These are phyloP conservation scores for Calonectria pseudoturangicola DNA, from an alignment of 2,329 filamentous ascomycete genomes.

Conservation along the genomic window DNA sequence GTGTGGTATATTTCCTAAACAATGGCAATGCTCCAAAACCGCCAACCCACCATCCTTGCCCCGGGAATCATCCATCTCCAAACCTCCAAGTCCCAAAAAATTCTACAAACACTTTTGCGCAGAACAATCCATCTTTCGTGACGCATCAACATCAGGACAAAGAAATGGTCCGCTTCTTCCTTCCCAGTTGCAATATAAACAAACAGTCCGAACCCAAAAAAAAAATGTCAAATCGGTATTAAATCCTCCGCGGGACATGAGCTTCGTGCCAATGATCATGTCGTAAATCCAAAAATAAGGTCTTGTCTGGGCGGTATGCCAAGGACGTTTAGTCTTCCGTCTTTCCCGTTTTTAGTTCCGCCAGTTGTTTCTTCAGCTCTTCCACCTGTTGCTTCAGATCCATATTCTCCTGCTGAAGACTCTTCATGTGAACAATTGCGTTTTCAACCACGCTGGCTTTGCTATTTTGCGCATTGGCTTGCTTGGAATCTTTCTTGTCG, in stretches of 20 bases:
- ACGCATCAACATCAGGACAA: constrained; percentile 38
- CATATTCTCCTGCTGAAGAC: constrained; percentile 83
- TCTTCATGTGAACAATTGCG: constrained; percentile 96
- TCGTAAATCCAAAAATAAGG: constrained; percentile 20
- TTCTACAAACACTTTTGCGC: constrained; percentile 39
- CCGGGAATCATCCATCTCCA: constrained; percentile 8
- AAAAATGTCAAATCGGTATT: constrained; percentile 33
- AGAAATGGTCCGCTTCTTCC: constrained; percentile 47
- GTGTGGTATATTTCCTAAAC: constrained; percentile 48
- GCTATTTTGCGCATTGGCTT: constrained; percentile 80
- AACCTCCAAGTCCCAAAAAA: constrained; percentile 27
- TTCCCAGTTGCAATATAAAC: constrained; percentile 30
- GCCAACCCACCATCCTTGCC: constrained; percentile 23
- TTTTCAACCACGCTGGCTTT: constrained; percentile 99
- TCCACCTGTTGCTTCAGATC: constrained; percentile 78
- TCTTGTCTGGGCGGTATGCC: constrained; percentile 13
- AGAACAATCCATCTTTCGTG: constrained; percentile 45
- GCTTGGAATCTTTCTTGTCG: constrained; percentile 69
- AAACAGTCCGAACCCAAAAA: constrained; percentile 8
- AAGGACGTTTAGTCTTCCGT: constrained; percentile 37
- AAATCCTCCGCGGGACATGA: constrained; percentile 39
- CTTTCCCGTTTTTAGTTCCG: constrained; percentile 50
- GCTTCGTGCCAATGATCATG: constrained; percentile 18
- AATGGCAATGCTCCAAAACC: constrained; percentile 23
- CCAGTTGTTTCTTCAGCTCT: constrained; percentile 57